Evolutionary conservation across 2,329 filamentous ascomycete genomes (phyloP), one percentile per base, ranked within the genome.

Genomic region (Monosporascus sp.): DNA sequence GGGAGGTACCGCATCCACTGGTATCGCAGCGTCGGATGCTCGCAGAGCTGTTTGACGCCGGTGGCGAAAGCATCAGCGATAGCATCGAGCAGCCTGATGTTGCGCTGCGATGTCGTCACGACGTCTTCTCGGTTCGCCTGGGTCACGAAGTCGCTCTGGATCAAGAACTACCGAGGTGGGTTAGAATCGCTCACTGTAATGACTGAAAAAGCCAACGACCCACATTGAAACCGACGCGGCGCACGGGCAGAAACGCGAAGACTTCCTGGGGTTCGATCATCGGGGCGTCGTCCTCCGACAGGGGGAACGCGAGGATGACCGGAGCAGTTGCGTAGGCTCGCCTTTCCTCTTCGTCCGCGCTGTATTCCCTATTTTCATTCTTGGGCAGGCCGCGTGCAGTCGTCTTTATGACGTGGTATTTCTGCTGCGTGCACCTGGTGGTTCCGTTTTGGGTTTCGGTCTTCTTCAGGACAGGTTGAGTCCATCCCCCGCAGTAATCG

Each of bases 141-240:
- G 0, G 73, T 78, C 40, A 75, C 74, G 51, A 80, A 80, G 55
- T 80, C 77, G 7, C 74, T 68, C 8, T 80, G 77, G 11, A 81
- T 74, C 1, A 79, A 59, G 44, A 80, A 79, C 65, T 74, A 51
- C 40, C 45, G 9, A 18, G 24, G 9, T 11, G n/a, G 9, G 20
- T 18, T 51, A n/a, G 47, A 50, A 47, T 22, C 44, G 9, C 35
- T 24, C 37, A 18, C 31, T 31, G 22, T 31, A 49, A 40, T 8
- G 15, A 18, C 3, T 20, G 8, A 15, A 7, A 15, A 7, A 37
- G 47, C 18, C 1, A 14, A 20, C 14, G n/a, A 45, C 64, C 54
- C 55, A 74, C 72, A 41, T 72, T 75, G 59, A 78, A 78, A 1
- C 72, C 74, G 44, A 70, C 64, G 5, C 62, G 58, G 0, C 70